Evolutionary conservation across 495 filamentous ascomycete genomes (phyloP).

Genomic region (Podospora tetraspora): DNA sequence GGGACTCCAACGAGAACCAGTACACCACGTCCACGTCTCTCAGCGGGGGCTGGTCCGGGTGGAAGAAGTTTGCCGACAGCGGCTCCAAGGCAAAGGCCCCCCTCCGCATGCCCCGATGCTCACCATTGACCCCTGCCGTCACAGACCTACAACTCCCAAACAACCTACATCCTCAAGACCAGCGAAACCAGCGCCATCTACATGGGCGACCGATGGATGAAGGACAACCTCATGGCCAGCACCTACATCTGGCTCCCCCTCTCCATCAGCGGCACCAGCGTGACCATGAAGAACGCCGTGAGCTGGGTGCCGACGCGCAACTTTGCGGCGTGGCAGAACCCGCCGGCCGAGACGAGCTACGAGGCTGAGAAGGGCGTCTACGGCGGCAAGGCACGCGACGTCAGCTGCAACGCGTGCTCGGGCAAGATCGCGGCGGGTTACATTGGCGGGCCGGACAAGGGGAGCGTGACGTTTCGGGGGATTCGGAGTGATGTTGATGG

Average conservation of each 20-base stretch:
- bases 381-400: conserved; percentile 29
- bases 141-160: conserved; percentile 49
- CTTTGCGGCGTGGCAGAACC: conserved; percentile 34
- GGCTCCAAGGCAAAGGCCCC: conserved; percentile 33
- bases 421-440: conserved; percentile 45
- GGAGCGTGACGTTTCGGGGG: conserved; percentile 41
- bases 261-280: conserved; percentile 50
- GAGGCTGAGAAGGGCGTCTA: conserved; percentile 43
- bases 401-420: conserved; percentile 47
- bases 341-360: conserved; percentile 45
- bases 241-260: conserved; percentile 66
- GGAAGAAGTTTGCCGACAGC: conserved; percentile 52
- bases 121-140: conserved; percentile 10
- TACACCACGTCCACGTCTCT: conserved; percentile 38
- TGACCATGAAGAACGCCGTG: conserved; percentile 45
- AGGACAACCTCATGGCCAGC: conserved; percentile 51
- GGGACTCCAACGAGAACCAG: conserved; percentile 59
- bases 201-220: conserved; percentile 63
- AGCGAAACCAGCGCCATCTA: conserved; percentile 47
- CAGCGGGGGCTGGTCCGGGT: conserved; percentile 49
- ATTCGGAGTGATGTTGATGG: conserved; percentile 42
- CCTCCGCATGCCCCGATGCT: too few species aligned
- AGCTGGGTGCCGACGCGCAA: conserved; percentile 49
- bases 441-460: conserved; percentile 48
- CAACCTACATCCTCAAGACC: conserved; percentile 46